Conservation (phyloP, 176 grass and related monocot genomes). For the Oryza brachyantha region DNA sequence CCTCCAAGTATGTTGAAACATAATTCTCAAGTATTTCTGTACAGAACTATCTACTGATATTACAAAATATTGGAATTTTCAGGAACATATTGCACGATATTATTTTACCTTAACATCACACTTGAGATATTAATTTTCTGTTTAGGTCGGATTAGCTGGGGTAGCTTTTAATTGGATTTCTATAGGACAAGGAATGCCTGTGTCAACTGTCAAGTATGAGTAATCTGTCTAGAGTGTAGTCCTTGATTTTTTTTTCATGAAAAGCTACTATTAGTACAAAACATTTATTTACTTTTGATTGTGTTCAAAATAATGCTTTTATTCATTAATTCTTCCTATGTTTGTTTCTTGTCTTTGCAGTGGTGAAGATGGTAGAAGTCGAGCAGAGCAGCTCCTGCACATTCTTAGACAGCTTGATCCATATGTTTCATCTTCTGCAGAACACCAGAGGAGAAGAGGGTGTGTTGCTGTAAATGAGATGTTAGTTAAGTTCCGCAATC, state of each 20-base stretch:
- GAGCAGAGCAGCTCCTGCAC: conserved; percentile 92
- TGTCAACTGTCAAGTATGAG: background rate
- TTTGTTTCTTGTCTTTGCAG: conserved; percentile 42
- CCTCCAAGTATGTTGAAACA: background rate
- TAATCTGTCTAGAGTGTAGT: background rate
- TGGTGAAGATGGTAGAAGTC: conserved; percentile 96
- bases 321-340: background rate
- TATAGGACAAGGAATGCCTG: background rate
- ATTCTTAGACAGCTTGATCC: conserved; percentile 96
- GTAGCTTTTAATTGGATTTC: background rate
- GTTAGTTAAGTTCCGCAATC: conserved; percentile 74
- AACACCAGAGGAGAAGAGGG: conserved; percentile 93
- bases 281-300: background rate
- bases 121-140: background rate
- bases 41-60: too few species aligned
- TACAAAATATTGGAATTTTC: background rate
- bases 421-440: conserved; percentile 74
- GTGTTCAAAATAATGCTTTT: background rate
- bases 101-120: background rate
- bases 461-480: conserved; percentile 87
- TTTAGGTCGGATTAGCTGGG: background rate
- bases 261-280: background rate
- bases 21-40: background rate
- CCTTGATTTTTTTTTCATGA: too few species aligned
- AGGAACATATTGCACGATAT: background rate